Conservation (phyloP, 2,329 filamentous ascomycete genomes). For the Zasmidium citrigriseum region DNA sequence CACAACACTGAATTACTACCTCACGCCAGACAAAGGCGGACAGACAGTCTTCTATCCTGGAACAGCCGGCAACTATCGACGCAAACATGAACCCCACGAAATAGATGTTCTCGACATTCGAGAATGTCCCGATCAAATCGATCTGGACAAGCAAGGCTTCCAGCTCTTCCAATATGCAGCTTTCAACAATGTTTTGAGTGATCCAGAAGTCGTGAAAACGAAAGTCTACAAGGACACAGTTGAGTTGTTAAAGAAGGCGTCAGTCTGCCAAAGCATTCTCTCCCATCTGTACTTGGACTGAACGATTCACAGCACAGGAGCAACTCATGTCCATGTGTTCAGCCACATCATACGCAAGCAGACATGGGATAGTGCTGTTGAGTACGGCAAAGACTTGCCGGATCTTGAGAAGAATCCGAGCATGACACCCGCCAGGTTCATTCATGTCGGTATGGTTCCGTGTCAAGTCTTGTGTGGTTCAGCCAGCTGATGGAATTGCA, state of each 20-base stretch:
- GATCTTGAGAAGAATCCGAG: background rate
- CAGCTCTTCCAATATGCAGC: background rate
- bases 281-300: no score
- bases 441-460: conserved; percentile 6
- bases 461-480: no score
- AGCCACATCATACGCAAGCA: conserved; percentile 2
- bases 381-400: background rate
- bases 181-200: background rate
- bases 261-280: background rate
- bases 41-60: background rate
- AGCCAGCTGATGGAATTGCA: background rate
- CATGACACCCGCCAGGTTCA: background rate
- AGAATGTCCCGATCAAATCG: background rate
- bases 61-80: background rate
- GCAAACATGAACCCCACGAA: background rate
- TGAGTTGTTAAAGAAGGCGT: conserved; percentile 1
- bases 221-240: background rate
- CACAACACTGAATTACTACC: conserved; percentile 1
- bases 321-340: conserved; percentile 3
- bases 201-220: conserved; percentile 1
- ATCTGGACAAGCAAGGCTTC: conserved; percentile 10
- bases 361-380: conserved; percentile 3
- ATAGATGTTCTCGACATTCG: conserved; percentile 7
- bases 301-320: conserved; percentile 2
- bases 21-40: background rate